phyloP scores from a whole-genome alignment of 768 basidiomycete genomes.

The Crassisporium funariophilum region DNA sequence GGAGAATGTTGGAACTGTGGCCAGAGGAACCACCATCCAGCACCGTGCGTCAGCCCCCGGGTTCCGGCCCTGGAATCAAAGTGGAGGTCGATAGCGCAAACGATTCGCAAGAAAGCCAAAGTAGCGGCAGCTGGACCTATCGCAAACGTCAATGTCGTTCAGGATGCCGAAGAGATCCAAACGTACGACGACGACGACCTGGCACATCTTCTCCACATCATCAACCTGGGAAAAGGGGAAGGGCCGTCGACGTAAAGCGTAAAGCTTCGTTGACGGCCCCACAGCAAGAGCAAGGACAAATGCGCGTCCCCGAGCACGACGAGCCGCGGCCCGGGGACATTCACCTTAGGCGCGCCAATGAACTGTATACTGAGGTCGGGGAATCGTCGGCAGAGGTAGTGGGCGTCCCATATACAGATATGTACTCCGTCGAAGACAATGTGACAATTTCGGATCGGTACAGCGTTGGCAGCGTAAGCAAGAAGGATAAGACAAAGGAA shows the following conservation, averaged over 20 bases:
- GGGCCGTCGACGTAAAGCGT: conserved; percentile 22
- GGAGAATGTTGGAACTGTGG: not conserved
- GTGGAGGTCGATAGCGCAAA: not conserved
- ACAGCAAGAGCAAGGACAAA: not conserved
- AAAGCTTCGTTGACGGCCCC: conserved; percentile 11
- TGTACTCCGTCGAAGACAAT: not conserved
- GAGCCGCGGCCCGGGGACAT: not conserved
- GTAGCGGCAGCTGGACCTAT: not conserved
- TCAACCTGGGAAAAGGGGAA: conserved; percentile 19
- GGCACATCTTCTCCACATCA: not conserved
- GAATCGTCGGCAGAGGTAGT: not conserved
- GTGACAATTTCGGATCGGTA: conserved; percentile 2
- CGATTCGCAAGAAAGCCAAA: not conserved
- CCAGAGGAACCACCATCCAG: not conserved
- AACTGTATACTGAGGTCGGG: not conserved
- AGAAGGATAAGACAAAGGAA: not conserved
- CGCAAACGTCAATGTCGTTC: not conserved
- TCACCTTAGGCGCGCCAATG: not conserved
- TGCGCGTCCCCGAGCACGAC: conserved; percentile 5
- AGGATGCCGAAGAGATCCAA: not conserved
- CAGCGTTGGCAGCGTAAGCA: not conserved
- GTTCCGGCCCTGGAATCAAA: not conserved
- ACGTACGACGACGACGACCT: not conserved
- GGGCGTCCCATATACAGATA: conserved; percentile 3
- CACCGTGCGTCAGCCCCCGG: not conserved